Base-by-base conservation (phyloP, 148 eudicot genomes). In the Drosera capensis region DNA sequence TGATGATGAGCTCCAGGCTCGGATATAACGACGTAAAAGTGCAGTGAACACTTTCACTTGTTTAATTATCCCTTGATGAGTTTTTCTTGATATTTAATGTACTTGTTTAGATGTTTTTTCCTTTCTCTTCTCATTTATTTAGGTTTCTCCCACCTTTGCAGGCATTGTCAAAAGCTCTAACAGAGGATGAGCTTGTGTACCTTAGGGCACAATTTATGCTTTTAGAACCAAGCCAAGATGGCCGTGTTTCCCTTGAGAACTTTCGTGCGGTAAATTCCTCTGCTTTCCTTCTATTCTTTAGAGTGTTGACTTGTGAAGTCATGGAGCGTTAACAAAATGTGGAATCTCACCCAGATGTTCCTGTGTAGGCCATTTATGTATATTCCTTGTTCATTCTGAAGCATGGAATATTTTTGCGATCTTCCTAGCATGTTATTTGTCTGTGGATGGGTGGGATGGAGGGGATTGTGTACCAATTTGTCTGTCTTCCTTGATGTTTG, bases 161-260 rank as follows among this genome's bases (percentile, higher is more conserved):
- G 86, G 74, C 86, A 44, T 69, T 78, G 55, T 71, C 86, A 39
- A 78, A 71, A 64, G 80, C 80, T 57, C 64, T 78, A 50, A 78
- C 78, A 37, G 75, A 74, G 54, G 86, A 78, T 68, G 86, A 78
- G 51, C 59, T 71, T 29, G 49, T 54, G 19, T 78, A 74, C 65
- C 68, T 78, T 36, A 59, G 70, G 66, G 70, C 74, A 25, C 80
- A 78, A 38, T 78, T 57, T 50, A 26, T 25, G 56, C 59, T 68
- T 23, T 54, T 68, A 54, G 73, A 68, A 35, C 73, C 73, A 34
- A 63, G 42, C 44, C 47, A 14, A 43, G 73, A 68, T 23, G 73
- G 73, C 22, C 59, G 51, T 37, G 16, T 68, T 17, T 57, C 65
- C 14, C 54, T 58, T 31, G 73, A 68, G 52, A 63, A 63, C 51